Evolutionary conservation across 208 protist species (phyloP).

Genomic region (Crithidia brevicula): DNA sequence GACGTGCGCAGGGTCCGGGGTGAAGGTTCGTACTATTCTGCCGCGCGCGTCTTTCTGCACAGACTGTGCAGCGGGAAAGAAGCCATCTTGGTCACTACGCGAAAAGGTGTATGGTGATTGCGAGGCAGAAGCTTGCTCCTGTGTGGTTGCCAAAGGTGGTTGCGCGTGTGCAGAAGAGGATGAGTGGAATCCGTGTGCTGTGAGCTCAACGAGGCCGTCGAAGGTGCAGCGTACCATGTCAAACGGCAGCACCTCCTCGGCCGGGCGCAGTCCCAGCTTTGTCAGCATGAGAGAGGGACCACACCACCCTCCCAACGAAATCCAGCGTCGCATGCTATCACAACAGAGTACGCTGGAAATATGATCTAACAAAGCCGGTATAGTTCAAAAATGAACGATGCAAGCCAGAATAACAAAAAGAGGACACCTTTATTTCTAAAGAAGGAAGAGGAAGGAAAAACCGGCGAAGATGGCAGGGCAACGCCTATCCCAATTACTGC

Average conservation of each 20-base stretch:
- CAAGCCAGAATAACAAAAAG: no score
- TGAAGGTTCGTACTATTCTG: conserved; percentile 24
- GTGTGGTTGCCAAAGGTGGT: neutral
- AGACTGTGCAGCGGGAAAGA: conserved; percentile 9
- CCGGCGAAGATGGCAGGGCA: no score
- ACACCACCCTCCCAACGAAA: conserved; percentile 87
- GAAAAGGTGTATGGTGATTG: conserved; percentile 8
- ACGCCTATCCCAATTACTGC: no score
- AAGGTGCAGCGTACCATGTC: conserved; percentile 85
- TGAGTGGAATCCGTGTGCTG: conserved; percentile 41
- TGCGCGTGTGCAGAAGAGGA: neutral
- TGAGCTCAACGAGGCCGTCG: conserved; percentile 78
- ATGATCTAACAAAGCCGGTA: no score
- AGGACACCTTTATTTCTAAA: no score
- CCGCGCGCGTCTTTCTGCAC: neutral
- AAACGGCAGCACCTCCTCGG: conserved; percentile 67
- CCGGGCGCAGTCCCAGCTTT: conserved; percentile 61
- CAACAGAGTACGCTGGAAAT: no score
- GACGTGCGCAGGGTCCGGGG: conserved; percentile 64
- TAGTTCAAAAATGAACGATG: conserved; percentile 7
- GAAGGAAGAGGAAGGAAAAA: no score
- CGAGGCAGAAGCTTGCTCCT: neutral
- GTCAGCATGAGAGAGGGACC: conserved; percentile 78
- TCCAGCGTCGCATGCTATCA: conserved; percentile 85
- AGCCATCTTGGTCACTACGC: conserved; percentile 9